phyloP scores from a whole-genome alignment of 1,284 basidiomycete species.

The Cystobasidium sp. region DNA sequence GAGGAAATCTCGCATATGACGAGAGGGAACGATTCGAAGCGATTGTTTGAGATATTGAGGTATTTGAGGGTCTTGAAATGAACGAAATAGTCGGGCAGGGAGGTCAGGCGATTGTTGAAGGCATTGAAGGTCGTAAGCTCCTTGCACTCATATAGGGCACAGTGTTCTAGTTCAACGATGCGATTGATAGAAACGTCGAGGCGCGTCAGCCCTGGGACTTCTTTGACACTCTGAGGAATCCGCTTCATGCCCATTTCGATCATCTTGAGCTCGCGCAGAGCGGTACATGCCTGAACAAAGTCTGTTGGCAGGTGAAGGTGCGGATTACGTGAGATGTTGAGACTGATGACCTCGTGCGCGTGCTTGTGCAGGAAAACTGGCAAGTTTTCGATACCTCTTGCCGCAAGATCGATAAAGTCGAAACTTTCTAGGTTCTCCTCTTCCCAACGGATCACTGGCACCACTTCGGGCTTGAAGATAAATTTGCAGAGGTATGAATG shows the following conservation, averaged over 20 bases:
- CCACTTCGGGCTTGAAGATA: conserved; percentile 61
- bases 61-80: conserved; percentile 72
- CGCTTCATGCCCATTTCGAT: conserved; percentile 95
- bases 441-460: conserved; percentile 62
- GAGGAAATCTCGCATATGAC: conserved; percentile 76
- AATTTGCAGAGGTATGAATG: conserved; percentile 87
- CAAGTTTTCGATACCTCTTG: conserved; percentile 82
- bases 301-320: conserved; percentile 96
- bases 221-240: conserved; percentile 81
- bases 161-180: conserved; percentile 85
- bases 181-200: conserved; percentile 94
- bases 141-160: conserved; percentile 76
- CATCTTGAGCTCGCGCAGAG: conserved; percentile 81
- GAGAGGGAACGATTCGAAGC: conserved; percentile 78
- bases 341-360: conserved; percentile 80
- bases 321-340: conserved; percentile 92
- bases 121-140: conserved; percentile 75
- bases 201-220: conserved; percentile 74
- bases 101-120: conserved; percentile 91
- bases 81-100: conserved; percentile 82
- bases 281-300: conserved; percentile 88
- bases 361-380: conserved; percentile 87
- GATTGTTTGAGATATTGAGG: conserved; percentile 97
- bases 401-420: conserved; percentile 82
- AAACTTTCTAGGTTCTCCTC: conserved; percentile 72